These are phyloP conservation scores for Kuraishia borneana DNA, from an alignment of 805 yeast species.

Conservation along the genomic window DNA sequence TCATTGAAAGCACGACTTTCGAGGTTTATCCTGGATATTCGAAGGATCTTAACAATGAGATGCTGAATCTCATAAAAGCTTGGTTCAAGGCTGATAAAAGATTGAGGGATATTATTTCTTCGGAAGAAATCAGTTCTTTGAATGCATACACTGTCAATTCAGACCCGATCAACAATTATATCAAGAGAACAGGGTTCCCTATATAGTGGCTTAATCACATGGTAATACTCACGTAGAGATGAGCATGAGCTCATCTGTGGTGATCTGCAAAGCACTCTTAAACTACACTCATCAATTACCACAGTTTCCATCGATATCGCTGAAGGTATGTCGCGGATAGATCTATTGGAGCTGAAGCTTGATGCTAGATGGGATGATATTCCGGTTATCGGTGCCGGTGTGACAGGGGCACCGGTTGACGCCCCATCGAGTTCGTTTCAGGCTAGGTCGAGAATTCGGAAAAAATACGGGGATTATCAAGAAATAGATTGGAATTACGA, in stretches of 20 bases:
- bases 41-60: conserved; percentile 32
- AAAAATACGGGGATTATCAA: conserved; percentile 7
- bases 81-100: conserved; percentile 63
- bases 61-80: conserved; percentile 48
- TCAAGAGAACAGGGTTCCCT: conserved; percentile 26
- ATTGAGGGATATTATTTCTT: conserved; percentile 43
- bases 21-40: conserved; percentile 39
- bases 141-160: conserved; percentile 33
- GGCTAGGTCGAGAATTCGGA: conserved; percentile 3
- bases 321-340: not conserved
- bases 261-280: too few relatives aligned
- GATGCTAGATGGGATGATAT: not conserved
- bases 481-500: conserved; percentile 24
- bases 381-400: not conserved
- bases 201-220: too few relatives aligned
- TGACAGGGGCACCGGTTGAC: not conserved
- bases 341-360: not conserved
- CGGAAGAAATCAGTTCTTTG: conserved; percentile 32
- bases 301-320: too few relatives aligned
- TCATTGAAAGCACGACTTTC: conserved; percentile 47
- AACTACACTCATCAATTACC: too few relatives aligned
- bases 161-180: conserved; percentile 49
- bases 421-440: not conserved
- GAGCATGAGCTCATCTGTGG: too few relatives aligned
- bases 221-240: too few relatives aligned